Conservation (phyloP, 2,329 filamentous ascomycete genomes). For the Salinomyces thailandicus region DNA sequence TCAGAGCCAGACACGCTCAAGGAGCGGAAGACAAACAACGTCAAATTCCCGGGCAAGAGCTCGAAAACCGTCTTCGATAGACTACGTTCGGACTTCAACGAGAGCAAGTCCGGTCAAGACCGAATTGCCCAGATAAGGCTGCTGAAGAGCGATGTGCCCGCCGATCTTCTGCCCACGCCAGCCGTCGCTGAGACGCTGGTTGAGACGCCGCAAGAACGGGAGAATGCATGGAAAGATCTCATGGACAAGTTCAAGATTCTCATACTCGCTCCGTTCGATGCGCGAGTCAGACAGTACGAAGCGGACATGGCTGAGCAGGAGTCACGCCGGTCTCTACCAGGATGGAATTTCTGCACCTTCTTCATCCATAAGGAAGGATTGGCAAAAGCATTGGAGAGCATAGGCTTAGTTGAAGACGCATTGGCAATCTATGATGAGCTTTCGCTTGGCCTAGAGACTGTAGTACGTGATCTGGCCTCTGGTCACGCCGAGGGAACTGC, state of each 20-base stretch:
- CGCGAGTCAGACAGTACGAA: slow-evolving; percentile 85
- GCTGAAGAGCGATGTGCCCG: slow-evolving; percentile 37
- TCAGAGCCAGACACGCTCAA: slow-evolving; percentile 44
- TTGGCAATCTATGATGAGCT: slow-evolving; percentile 92
- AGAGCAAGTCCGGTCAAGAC: slow-evolving; percentile 62
- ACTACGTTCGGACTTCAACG: slow-evolving; percentile 80
- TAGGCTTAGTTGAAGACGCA: slow-evolving; percentile 90
- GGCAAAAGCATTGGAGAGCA: slow-evolving; percentile 87
- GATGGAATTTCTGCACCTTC: slow-evolving; percentile 99
- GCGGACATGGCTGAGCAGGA: slow-evolving; percentile 95
- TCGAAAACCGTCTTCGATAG: slow-evolving; percentile 82
- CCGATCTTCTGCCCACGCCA: slow-evolving; percentile 35
- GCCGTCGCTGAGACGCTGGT: slow-evolving; percentile 42
- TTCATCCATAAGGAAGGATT: slow-evolving; percentile 96
- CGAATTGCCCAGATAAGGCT: slow-evolving; percentile 79
- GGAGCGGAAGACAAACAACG: slow-evolving; percentile 55
- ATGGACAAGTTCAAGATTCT: slow-evolving; percentile 76
- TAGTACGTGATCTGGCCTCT: slow-evolving; percentile 62
- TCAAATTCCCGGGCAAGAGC: slow-evolving; percentile 66
- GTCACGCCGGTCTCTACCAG: slow-evolving; percentile 71
- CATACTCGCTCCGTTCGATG: slow-evolving; percentile 82
- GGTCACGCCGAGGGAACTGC: slow-evolving; percentile 55
- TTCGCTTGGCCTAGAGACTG: slow-evolving; percentile 71
- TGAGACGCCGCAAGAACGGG: slow-evolving; percentile 66
- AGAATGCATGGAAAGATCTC: slow-evolving; percentile 73